Base-by-base conservation (phyloP, 345 rosid genomes). In the Salix caprea region DNA sequence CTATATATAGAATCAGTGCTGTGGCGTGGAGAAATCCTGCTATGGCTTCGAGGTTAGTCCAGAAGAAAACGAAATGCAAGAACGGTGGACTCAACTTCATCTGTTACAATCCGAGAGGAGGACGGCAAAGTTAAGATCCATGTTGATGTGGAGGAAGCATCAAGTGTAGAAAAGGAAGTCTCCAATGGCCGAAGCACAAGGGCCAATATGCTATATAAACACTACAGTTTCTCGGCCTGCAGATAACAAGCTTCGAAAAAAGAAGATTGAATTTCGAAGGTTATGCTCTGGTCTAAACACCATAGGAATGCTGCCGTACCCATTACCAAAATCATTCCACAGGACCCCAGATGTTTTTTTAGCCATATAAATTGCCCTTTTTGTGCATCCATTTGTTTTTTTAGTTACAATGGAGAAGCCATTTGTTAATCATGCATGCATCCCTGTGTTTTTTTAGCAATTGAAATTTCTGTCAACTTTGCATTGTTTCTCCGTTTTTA, bases 81-180 rank as follows among this genome's bases (percentile, higher is more conserved):
- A 84, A 90, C 93, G 0, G 94, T 89, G 40, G 94, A 92, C 85
- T 88, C 92, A 2, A 82, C 80, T 8, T 46, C 84, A 23, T 90
- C 90, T 1, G 97, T 89, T 67, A 94, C 98, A 12, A 91, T 92
- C 71, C 78, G 97, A 66, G 98, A 90, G 83, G 81, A 91, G 78
- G 94, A 92, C 80, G 89, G 88, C 89, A 89, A 89, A 86, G 90
- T 89, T 77, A 97, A 92, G 82, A 80, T 92, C 39, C 88, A 95
- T 5, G 92, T 92, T 28, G 69, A 16, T 23, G 86, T 91, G 81
- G 83, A 85, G 42, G 89, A 91, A 54, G 96, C 83, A 28, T 93
- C 94, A 30, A 46, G 79, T 3, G 86, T 88, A 4, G 83, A 88
- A 61, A 89, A 86, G 77, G 87, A 84, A n/a, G 82, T 94, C 3